Evolutionary conservation across 2,329 filamentous ascomycete genomes (phyloP).

Genomic region (Periconia sp.): DNA sequence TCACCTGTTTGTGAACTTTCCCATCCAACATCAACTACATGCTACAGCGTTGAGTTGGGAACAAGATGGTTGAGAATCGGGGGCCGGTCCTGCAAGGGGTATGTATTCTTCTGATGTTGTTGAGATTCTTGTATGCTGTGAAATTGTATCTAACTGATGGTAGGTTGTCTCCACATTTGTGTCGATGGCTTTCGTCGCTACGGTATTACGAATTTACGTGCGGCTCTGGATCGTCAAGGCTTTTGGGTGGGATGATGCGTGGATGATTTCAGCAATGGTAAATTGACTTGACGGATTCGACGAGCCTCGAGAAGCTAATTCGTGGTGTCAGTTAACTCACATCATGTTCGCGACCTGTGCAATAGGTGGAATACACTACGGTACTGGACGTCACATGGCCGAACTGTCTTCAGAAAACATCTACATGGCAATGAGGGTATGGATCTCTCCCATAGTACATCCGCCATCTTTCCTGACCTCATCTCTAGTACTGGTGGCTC

Average conservation of each 20-base stretch:
- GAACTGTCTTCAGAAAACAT: conserved; percentile 28
- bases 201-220: conserved; percentile 49
- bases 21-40: not conserved
- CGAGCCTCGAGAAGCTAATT: conserved; percentile 8
- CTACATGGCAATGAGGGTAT: conserved; percentile 36
- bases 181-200: conserved; percentile 47
- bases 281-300: no score
- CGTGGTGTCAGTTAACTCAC: conserved; percentile 22
- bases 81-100: conserved; percentile 40
- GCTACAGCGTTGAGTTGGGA: not conserved
- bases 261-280: conserved; percentile 39
- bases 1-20: no score
- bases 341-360: conserved; percentile 39
- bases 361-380: conserved; percentile 37
- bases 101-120: no score
- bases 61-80: conserved; percentile 34
- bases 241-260: conserved; percentile 44
- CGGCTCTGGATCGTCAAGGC: conserved; percentile 48
- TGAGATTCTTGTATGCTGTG: no score
- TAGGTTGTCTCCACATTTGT: conserved; percentile 46
- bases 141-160: conserved; percentile 11
- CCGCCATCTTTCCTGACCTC: not conserved
- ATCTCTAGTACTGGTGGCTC: conserved; percentile 40
- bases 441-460: conserved; percentile 3
- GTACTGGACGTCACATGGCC: conserved; percentile 39